A percentile compares a stretch with the other conserved stretches of the same genome.
Conservation (phyloP, 2,329 filamentous ascomycete species). For the Torrubiella hemipterigena region DNA sequence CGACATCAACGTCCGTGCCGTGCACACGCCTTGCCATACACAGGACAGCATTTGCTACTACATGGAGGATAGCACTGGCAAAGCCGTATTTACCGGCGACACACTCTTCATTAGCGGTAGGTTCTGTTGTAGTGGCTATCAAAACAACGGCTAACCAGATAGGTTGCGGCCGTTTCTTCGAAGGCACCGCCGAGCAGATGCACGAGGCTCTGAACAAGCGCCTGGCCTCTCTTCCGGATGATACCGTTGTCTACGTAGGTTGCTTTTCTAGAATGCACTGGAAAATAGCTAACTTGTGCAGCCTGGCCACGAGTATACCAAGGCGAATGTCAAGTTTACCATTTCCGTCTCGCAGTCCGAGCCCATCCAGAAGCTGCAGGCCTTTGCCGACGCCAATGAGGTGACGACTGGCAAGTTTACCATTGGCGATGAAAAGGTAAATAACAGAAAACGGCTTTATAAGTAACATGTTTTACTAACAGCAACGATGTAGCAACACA, state of each 20-base stretch:
- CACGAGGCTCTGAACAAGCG: constrained; percentile 82
- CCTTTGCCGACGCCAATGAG: constrained; percentile 66
- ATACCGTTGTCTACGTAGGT: constrained; percentile 81
- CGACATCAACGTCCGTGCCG: constrained; percentile 65
- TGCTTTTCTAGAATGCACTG: neutral
- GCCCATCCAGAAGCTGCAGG: constrained; percentile 63
- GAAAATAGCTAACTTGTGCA: constrained; percentile 19
- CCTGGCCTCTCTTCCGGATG: constrained; percentile 68
- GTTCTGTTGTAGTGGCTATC: constrained; percentile 10
- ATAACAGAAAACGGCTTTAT: constrained; percentile 5
- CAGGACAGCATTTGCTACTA: constrained; percentile 97
- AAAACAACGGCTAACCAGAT: neutral
- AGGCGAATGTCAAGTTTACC: constrained; percentile 83
- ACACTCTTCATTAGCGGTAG: constrained; percentile 87
- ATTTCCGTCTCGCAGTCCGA: constrained; percentile 63
- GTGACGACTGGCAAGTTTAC: constrained; percentile 94
- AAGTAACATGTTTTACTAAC: constrained; percentile 1
- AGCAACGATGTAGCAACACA: constrained; percentile 54
- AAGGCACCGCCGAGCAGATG: constrained; percentile 85
- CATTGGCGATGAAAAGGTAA: constrained; percentile 90
- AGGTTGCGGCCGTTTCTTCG: constrained; percentile 95
- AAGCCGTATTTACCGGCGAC: constrained; percentile 88
- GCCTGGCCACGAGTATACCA: constrained; percentile 98
- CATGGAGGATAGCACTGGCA: constrained; percentile 65
- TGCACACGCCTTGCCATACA: constrained; percentile 97